These are phyloP conservation scores for Gautieria morchelliformis DNA, from an alignment of 768 basidiomycete species.

Conservation along the genomic window DNA sequence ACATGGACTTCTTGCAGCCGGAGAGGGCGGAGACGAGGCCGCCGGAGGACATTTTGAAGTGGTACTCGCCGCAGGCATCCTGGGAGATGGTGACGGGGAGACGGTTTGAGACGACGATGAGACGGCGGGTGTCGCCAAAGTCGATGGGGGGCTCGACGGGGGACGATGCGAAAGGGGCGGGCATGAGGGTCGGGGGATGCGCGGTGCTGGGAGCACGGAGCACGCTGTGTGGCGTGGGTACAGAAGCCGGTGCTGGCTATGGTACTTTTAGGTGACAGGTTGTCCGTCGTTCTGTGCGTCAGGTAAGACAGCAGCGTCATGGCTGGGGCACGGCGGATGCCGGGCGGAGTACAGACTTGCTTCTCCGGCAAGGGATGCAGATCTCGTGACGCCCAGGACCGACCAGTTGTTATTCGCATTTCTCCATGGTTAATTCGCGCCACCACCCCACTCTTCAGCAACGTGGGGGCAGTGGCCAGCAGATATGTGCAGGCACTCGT, in stretches of 20 bases:
- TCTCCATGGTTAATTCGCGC: no score
- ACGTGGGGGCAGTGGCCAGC: no score
- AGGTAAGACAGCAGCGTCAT: not conserved
- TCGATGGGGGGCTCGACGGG: conserved; percentile 26
- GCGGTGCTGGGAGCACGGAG: no score
- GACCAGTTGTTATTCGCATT: no score
- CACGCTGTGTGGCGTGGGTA: not conserved
- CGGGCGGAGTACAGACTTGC: not conserved
- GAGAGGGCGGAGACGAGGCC: conserved; percentile 95
- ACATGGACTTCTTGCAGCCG: conserved; percentile 96
- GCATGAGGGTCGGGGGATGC: no score
- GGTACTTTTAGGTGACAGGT: not conserved
- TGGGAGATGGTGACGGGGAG: conserved; percentile 94
- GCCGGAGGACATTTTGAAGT: conserved; percentile 99
- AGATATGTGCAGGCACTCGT: no score
- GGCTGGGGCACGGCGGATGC: not conserved
- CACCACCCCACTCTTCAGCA: no score
- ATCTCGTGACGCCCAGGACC: no score
- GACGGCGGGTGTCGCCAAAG: conserved; percentile 46
- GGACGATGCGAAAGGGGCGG: no score
- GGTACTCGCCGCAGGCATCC: conserved; percentile 86
- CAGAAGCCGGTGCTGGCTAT: no score
- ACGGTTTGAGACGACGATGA: conserved; percentile 94
- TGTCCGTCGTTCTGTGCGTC: not conserved
- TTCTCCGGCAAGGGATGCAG: not conserved